Percentiles rank a stretch among this genome's conserved stretches.
These are phyloP conservation scores for Blastocystis sp. DNA, from an alignment of 352 stramenopile genomes.

Conservation along the genomic window DNA sequence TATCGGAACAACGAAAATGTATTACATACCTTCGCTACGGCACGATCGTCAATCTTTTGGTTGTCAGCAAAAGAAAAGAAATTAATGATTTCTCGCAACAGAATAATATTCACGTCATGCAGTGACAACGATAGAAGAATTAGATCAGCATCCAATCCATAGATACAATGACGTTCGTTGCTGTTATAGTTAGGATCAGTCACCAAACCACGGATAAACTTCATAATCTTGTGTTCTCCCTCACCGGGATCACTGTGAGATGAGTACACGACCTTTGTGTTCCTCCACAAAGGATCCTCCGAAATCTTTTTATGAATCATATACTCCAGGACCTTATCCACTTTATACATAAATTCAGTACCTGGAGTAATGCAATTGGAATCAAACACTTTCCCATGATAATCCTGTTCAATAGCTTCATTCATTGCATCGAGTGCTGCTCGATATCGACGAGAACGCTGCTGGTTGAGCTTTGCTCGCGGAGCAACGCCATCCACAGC, in stretches of 20 bases:
- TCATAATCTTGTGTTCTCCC: slow-evolving; percentile 97
- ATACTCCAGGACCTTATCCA: slow-evolving; percentile 76
- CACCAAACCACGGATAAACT: slow-evolving; percentile 84
- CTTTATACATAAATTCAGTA: slow-evolving; percentile 93
- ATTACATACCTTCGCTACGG: neutral
- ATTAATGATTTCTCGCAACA: slow-evolving; percentile 92
- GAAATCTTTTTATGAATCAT: slow-evolving; percentile 84
- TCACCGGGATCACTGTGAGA: slow-evolving; percentile 92
- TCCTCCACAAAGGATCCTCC: slow-evolving; percentile 84
- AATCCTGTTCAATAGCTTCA: slow-evolving; percentile 65
- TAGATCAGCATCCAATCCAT: slow-evolving; percentile 94
- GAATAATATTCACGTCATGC: slow-evolving; percentile 93
- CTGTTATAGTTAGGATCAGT: slow-evolving; percentile 82
- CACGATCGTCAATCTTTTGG: slow-evolving; percentile 1
- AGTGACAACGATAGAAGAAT: slow-evolving; percentile 95
- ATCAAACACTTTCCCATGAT: slow-evolving; percentile 81
- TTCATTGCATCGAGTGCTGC: slow-evolving; percentile 65
- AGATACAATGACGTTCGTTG: slow-evolving; percentile 94
- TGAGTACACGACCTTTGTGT: slow-evolving; percentile 90
- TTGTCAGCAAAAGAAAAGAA: slow-evolving; percentile 70
- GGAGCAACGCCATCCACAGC: slow-evolving; percentile 95
- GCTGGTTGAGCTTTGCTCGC: slow-evolving; percentile 97
- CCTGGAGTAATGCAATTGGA: slow-evolving; percentile 98
- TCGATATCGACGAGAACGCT: slow-evolving; percentile 87
- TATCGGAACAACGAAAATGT: slow-evolving; percentile 1